Evolutionary conservation across 306 rosid genomes (phyloP).

Genomic region (Castanea sativa): DNA sequence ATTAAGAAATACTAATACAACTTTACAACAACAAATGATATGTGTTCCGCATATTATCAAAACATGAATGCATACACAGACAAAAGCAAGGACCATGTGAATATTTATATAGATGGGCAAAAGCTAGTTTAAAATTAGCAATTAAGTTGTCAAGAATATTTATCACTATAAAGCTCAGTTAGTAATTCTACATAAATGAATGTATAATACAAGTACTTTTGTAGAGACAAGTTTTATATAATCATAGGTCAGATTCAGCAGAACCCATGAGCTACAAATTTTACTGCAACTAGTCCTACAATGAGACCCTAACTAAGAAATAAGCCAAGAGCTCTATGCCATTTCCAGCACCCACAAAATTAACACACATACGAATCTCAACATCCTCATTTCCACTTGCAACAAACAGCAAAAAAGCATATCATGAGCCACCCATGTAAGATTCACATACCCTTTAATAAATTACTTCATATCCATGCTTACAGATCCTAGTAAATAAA

Average conservation of each 20-base stretch:
- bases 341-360: neutral
- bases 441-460: neutral
- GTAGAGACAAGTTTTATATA: neutral
- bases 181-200: too few species aligned
- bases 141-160: neutral
- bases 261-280: neutral
- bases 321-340: neutral
- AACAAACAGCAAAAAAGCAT: too few species aligned
- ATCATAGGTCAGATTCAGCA: neutral
- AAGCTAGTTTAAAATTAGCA: neutral
- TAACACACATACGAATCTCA: too few species aligned
- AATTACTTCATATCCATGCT: neutral
- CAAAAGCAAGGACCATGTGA: neutral
- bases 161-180: neutral
- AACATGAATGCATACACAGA: neutral
- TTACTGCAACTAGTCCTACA: neutral
- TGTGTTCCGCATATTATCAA: neutral
- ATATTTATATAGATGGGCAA: neutral
- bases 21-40: neutral
- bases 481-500: neutral
- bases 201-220: neutral
- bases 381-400: too few species aligned
- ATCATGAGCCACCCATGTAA: too few species aligned
- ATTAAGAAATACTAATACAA: neutral
- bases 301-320: neutral